A percentile compares a stretch with the other conserved stretches of the same genome.
Conservation (phyloP, 352 stramenopile species). For the Phytophthora lateralis region DNA sequence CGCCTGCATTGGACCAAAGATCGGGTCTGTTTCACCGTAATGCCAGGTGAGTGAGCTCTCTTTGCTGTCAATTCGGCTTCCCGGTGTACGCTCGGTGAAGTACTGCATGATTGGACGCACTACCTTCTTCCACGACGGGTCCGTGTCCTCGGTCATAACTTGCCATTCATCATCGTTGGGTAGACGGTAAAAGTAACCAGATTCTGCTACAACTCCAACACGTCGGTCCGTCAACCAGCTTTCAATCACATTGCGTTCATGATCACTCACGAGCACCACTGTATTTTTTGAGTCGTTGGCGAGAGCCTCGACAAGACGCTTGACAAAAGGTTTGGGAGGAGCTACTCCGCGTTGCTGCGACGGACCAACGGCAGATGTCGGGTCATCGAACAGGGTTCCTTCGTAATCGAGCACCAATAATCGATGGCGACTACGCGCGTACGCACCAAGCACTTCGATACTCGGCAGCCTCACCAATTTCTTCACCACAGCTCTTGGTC, state of each 20-base stretch:
- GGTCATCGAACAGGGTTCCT: constrained; percentile 72
- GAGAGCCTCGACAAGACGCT: constrained; percentile 64
- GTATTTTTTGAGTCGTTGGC: constrained; percentile 60
- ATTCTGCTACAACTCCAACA: constrained; percentile 65
- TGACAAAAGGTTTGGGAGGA: constrained; percentile 62
- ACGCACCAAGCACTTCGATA: constrained; percentile 55
- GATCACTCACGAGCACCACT: constrained; percentile 59
- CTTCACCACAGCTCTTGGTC: constrained; percentile 40
- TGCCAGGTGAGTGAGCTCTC: constrained; percentile 71
- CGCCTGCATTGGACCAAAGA: constrained; percentile 82
- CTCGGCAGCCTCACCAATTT: constrained; percentile 56
- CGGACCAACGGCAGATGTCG: constrained; percentile 1
- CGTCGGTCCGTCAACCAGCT: constrained; percentile 71
- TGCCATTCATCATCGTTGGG: constrained; percentile 60
- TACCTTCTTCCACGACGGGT: constrained; percentile 75
- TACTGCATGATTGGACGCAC: constrained; percentile 80
- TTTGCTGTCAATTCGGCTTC: constrained; percentile 69
- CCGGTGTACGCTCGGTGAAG: constrained; percentile 72
- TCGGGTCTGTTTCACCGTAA: constrained; percentile 75
- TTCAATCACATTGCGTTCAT: constrained; percentile 74
- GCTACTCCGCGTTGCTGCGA: constrained; percentile 63
- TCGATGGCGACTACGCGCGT: constrained; percentile 58
- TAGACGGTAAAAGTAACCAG: constrained; percentile 63
- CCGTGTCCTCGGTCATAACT: constrained; percentile 61
- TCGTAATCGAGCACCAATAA: constrained; percentile 86